phyloP scores from a whole-genome alignment of 306 rosid species.

The Glycine tomentella region DNA sequence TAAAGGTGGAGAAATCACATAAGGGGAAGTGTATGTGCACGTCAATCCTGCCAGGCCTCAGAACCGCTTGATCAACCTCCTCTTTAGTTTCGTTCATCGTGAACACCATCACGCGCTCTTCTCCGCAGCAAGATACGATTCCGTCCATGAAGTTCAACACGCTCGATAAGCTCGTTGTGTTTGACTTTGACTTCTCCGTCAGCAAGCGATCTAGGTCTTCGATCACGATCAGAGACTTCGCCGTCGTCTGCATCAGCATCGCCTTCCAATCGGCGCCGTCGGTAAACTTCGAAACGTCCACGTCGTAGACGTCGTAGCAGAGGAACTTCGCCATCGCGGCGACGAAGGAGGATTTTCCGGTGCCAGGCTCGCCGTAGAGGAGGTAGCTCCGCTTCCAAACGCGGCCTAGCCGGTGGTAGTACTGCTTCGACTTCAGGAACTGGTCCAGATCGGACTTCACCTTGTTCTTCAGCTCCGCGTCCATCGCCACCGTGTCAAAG shows the following conservation, averaged over 20 bases:
- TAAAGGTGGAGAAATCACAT: constrained; percentile 87
- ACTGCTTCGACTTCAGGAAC: constrained; percentile 81
- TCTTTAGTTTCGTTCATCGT: constrained; percentile 71
- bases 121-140: constrained; percentile 71
- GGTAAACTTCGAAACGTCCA: constrained; percentile 67
- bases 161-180: constrained; percentile 59
- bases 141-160: constrained; percentile 93
- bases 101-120: constrained; percentile 87
- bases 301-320: constrained; percentile 77
- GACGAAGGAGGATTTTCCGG: constrained; percentile 82
- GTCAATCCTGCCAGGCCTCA: constrained; percentile 86
- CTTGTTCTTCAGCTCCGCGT: constrained; percentile 71
- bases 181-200: constrained; percentile 44
- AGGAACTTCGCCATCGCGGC: constrained; percentile 93
- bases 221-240: constrained; percentile 75
- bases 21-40: constrained; percentile 83
- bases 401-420: constrained; percentile 84
- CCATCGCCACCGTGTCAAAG: constrained; percentile 80
- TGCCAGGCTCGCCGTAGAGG: constrained; percentile 82
- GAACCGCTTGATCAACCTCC: constrained; percentile 63
- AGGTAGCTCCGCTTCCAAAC: constrained; percentile 94
- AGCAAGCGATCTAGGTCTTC: constrained; percentile 81
- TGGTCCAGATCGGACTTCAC: constrained; percentile 83
- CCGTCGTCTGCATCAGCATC: constrained; percentile 67
- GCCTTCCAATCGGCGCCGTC: constrained; percentile 69